A percentile compares a stretch with the other conserved stretches of the same genome.
These are phyloP conservation scores for Cladobotryum protrusum DNA, from an alignment of 2,329 filamentous ascomycete genomes.

Conservation along the genomic window DNA sequence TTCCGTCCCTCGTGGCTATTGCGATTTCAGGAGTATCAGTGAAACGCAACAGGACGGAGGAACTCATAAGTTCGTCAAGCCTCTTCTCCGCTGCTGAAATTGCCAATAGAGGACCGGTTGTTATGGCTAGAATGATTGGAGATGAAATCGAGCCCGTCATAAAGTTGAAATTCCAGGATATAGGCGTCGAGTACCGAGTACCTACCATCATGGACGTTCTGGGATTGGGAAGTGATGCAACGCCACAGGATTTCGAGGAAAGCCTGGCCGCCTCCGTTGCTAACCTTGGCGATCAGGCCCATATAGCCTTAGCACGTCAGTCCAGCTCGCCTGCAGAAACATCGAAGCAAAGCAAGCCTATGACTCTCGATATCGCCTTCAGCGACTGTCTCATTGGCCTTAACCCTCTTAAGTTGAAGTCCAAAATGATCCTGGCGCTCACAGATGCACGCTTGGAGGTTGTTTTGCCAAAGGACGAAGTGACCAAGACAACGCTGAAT, in stretches of 20 bases:
- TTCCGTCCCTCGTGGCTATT: constrained; percentile 78
- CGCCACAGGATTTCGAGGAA: constrained; percentile 65
- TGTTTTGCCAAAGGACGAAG: constrained; percentile 57
- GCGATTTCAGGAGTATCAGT: constrained; percentile 59
- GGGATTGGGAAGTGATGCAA: constrained; percentile 60
- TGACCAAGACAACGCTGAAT: constrained; percentile 58
- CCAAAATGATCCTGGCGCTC: constrained; percentile 73
- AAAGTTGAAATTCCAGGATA: constrained; percentile 78
- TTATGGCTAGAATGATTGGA: constrained; percentile 86
- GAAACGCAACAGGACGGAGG: constrained; percentile 60
- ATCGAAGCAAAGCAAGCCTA: constrained; percentile 43
- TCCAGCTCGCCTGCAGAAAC: constrained; percentile 20
- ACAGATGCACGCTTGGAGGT: constrained; percentile 71
- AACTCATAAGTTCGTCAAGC: constrained; percentile 56
- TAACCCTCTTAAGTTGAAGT: constrained; percentile 68
- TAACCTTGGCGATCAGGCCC: constrained; percentile 62
- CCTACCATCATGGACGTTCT: constrained; percentile 75
- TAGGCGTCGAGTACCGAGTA: constrained; percentile 84
- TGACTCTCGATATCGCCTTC: constrained; percentile 67
- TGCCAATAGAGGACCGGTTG: constrained; percentile 39
- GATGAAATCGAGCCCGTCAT: constrained; percentile 91
- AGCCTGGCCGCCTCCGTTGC: constrained; percentile 74
- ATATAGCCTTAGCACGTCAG: constrained; percentile 36
- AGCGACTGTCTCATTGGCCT: constrained; percentile 77
- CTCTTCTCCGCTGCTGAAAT: constrained; percentile 22